A percentile compares a stretch with the other conserved stretches of the same genome.
Evolutionary conservation across 192 early-diverging fungal species (phyloP).

Genomic region (Radiomyces spectabilis): DNA sequence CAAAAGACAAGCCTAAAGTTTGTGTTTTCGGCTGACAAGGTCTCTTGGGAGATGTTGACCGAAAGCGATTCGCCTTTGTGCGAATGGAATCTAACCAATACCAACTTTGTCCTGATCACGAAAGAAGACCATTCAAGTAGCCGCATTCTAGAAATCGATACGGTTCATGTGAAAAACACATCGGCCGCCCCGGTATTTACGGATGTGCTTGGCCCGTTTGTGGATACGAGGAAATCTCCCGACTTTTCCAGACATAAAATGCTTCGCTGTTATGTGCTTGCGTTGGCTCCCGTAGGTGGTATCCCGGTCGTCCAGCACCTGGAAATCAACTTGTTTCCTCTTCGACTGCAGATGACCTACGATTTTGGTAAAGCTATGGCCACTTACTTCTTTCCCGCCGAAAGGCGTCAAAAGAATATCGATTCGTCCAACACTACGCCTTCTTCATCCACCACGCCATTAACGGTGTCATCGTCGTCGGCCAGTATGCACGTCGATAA

Average conservation of each 20-base stretch:
- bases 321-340: constrained; percentile 79
- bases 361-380: constrained; percentile 76
- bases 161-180: constrained; percentile 60
- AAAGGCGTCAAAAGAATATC: constrained; percentile 18
- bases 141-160: constrained; percentile 70
- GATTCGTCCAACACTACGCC: neutral
- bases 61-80: constrained; percentile 60
- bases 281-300: constrained; percentile 83
- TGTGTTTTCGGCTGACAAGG: constrained; percentile 42
- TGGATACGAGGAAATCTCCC: constrained; percentile 43
- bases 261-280: constrained; percentile 72
- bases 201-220: constrained; percentile 52
- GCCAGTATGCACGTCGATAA: neutral
- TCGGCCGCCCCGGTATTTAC: constrained; percentile 47
- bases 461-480: neutral
- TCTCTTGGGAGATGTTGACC: constrained; percentile 70
- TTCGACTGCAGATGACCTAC: constrained; percentile 78
- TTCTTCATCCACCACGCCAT: too few relatives aligned
- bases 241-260: constrained; percentile 83
- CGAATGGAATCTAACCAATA: constrained; percentile 57
- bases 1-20: constrained; percentile 51
- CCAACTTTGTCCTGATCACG: constrained; percentile 63
- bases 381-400: constrained; percentile 77
- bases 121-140: constrained; percentile 76
- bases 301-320: constrained; percentile 88